phyloP scores from a whole-genome alignment of 225 moss, liverwort and hornwort genomes.

The Sphagnum tenellum region DNA sequence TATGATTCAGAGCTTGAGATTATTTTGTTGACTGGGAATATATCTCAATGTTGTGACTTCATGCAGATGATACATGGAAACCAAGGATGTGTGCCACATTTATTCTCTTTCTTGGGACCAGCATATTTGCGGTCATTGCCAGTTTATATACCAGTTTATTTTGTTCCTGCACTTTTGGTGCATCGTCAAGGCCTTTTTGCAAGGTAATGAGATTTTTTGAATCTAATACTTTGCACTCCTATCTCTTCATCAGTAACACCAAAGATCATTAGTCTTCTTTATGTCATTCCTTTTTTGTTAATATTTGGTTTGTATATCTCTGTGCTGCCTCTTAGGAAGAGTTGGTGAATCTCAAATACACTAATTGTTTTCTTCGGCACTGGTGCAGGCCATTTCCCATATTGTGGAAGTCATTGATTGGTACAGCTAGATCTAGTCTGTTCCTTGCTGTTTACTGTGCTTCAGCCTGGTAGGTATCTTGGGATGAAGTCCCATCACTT shows the following conservation, averaged over 20 bases:
- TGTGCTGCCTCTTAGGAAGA: neutral
- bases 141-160: constrained; percentile 86
- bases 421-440: constrained; percentile 81
- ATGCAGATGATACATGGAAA: constrained; percentile 78
- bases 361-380: neutral
- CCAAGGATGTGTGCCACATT: constrained; percentile 72
- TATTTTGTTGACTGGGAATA: neutral
- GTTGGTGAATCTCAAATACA: neutral
- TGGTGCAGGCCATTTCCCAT: constrained; percentile 72
- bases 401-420: constrained; percentile 58
- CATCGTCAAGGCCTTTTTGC: constrained; percentile 79
- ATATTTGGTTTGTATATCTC: neutral
- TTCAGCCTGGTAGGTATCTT: constrained; percentile 68
- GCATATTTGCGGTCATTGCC: constrained; percentile 84
- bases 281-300: neutral
- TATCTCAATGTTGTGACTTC: neutral
- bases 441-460: constrained; percentile 80
- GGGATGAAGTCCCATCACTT: no score
- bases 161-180: constrained; percentile 94
- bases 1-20: neutral
- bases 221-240: neutral
- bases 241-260: neutral
- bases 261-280: neutral
- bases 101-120: constrained; percentile 54
- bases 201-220: constrained; percentile 28